Evolutionary conservation across 2,329 filamentous ascomycete genomes (phyloP).

Genomic region (Aspergillus fructus): DNA sequence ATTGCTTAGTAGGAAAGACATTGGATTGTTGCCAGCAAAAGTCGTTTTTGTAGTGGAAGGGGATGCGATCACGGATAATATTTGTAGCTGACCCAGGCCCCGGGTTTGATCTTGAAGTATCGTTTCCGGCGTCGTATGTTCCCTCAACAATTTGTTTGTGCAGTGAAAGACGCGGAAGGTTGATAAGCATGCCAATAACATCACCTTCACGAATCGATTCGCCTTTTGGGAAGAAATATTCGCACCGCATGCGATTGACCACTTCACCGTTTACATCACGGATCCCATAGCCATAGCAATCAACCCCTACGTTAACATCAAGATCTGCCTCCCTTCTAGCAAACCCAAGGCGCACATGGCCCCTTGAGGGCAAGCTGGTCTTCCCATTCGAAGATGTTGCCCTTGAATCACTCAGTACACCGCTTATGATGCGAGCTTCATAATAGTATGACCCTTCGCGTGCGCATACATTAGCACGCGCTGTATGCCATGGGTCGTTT

Average conservation of each 20-base stretch:
- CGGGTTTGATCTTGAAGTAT: constrained; percentile 25
- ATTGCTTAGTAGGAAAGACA: constrained; percentile 73
- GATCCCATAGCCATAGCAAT: constrained; percentile 93
- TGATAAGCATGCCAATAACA: constrained; percentile 90
- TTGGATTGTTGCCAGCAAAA: constrained; percentile 78
- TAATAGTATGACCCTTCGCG: constrained; percentile 91
- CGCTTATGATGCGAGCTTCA: constrained; percentile 85
- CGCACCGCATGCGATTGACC: constrained; percentile 89
- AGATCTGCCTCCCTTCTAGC: constrained; percentile 47
- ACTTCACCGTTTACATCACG: constrained; percentile 88
- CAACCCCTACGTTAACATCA: constrained; percentile 69
- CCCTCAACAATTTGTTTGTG: constrained; percentile 88
- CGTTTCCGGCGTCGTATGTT: constrained; percentile 74
- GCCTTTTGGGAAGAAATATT: constrained; percentile 77
- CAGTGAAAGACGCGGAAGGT: constrained; percentile 77
- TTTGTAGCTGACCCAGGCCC: constrained; percentile 64
- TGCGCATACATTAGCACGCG: constrained; percentile 84
- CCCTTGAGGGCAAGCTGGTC: constrained; percentile 30
- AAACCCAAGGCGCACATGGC: constrained; percentile 51
- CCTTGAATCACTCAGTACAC: constrained; percentile 43
- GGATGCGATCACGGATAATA: constrained; percentile 90
- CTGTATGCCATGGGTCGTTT: constrained; percentile 89
- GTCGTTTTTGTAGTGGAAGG: constrained; percentile 89
- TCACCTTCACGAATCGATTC: constrained; percentile 85
- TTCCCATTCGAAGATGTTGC: constrained; percentile 21